Evolutionary conservation across 2,329 filamentous ascomycete genomes (phyloP).

Genomic region (Camptophora hylomeconis): DNA sequence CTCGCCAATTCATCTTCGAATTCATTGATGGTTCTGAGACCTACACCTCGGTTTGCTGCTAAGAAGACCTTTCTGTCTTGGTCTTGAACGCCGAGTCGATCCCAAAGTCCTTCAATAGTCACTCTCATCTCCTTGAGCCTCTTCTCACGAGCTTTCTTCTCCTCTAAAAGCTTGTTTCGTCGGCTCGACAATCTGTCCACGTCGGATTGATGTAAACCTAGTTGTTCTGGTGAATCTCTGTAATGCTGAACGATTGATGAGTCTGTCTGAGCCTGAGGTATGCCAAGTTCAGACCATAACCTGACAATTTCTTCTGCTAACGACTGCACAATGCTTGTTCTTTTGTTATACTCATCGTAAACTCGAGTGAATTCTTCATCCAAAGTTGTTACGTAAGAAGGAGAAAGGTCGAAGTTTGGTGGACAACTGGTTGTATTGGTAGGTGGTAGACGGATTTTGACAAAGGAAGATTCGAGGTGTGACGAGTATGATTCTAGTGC

Average conservation of each 20-base stretch:
- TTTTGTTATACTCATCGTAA: conserved; percentile 88
- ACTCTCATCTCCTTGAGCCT: conserved; percentile 60
- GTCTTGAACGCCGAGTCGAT: conserved; percentile 72
- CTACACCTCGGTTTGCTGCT: conserved; percentile 77
- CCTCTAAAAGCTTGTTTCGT: conserved; percentile 71
- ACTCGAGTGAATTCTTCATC: conserved; percentile 87
- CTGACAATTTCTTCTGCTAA: conserved; percentile 77
- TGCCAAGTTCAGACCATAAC: conserved; percentile 90
- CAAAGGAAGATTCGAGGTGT: conserved; percentile 80
- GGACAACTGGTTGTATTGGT: conserved; percentile 64
- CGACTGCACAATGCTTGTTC: conserved; percentile 61
- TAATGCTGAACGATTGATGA: conserved; percentile 76
- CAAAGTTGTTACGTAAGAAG: conserved; percentile 71
- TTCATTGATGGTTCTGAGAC: conserved; percentile 84
- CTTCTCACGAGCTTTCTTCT: conserved; percentile 76
- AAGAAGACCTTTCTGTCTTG: conserved; percentile 74
- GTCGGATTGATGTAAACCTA: conserved; percentile 84
- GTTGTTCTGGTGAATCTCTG: conserved; percentile 80
- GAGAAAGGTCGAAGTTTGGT: conserved; percentile 82
- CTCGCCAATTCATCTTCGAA: conserved; percentile 81
- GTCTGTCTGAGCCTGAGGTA: conserved; percentile 86
- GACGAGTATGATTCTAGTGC: conserved; percentile 93
- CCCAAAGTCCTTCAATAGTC: conserved; percentile 79
- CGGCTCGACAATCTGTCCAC: conserved; percentile 57
- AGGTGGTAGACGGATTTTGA: conserved; percentile 74